Percentiles rank a stretch among this genome's conserved stretches.
phyloP scores from a whole-genome alignment of 2,329 filamentous ascomycete genomes.

The Emergomyces pasteurianus region DNA sequence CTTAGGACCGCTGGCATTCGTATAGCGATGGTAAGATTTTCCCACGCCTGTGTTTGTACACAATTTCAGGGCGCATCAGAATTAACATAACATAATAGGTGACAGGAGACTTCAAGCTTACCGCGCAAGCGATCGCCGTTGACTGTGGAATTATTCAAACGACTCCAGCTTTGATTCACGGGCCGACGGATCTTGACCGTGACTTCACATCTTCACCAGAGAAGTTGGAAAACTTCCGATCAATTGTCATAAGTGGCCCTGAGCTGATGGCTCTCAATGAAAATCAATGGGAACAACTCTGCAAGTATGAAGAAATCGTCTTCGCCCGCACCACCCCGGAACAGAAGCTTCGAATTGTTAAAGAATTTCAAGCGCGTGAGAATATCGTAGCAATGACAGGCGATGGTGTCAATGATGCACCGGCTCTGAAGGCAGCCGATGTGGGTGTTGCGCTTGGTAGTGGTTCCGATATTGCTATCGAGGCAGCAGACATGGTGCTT shows the following conservation, averaged over 20 bases:
- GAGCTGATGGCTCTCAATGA: constrained; percentile 56
- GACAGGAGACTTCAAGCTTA: constrained; percentile 66
- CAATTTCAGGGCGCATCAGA: not conserved
- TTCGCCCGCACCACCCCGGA: constrained; percentile 67
- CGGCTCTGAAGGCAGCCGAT: constrained; percentile 46
- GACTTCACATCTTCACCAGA: constrained; percentile 9
- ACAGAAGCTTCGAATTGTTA: constrained; percentile 69
- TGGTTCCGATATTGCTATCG: constrained; percentile 50
- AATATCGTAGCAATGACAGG: constrained; percentile 45
- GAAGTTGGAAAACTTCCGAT: constrained; percentile 21
- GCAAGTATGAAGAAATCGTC: constrained; percentile 57
- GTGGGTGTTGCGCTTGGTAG: constrained; percentile 48
- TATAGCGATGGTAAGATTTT: constrained; percentile 57
- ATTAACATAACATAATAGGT: constrained; percentile 32
- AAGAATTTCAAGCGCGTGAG: constrained; percentile 53
- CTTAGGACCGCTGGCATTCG: constrained; percentile 58
- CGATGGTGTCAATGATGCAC: constrained; percentile 39
- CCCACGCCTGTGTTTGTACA: not conserved
- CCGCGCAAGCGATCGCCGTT: constrained; percentile 58
- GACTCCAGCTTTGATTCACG: constrained; percentile 38
- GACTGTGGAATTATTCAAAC: constrained; percentile 60
- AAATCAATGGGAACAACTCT: constrained; percentile 56
- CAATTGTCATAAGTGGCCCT: constrained; percentile 53
- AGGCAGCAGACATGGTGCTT: constrained; percentile 51
- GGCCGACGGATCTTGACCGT: constrained; percentile 41